These are phyloP conservation scores for Xerocomellus intermedius DNA, from an alignment of 768 basidiomycete genomes.

Conservation along the genomic window DNA sequence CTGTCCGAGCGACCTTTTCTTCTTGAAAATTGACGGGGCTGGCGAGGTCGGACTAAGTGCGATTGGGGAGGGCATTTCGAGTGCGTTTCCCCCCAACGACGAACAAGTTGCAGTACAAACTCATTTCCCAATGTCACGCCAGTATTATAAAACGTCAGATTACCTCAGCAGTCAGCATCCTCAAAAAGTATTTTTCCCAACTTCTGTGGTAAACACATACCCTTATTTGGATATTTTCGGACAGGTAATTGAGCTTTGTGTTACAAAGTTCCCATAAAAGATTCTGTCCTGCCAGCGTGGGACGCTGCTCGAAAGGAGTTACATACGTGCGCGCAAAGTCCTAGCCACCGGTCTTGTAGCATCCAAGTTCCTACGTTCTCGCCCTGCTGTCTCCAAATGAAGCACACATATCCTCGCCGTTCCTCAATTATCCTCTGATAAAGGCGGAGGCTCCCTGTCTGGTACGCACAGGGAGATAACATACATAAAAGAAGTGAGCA, in stretches of 20 bases:
- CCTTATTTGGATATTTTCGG: not conserved
- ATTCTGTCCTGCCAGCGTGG: too few relatives aligned
- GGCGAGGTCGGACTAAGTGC: conserved; percentile 54
- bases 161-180: conserved; percentile 22
- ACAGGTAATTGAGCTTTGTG: not conserved
- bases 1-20: conserved; percentile 44
- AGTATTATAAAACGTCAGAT: conserved; percentile 23
- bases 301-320: too few relatives aligned
- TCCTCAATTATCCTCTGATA: too few relatives aligned
- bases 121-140: conserved; percentile 15
- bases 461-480: too few relatives aligned
- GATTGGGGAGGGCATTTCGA: conserved; percentile 58
- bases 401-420: too few relatives aligned
- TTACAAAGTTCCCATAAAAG: too few relatives aligned
- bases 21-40: conserved; percentile 58
- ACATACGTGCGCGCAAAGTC: too few relatives aligned
- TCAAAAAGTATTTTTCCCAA: not conserved
- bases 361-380: too few relatives aligned
- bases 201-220: not conserved
- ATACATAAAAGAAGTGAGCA: too few relatives aligned
- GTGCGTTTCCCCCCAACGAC: conserved; percentile 6
- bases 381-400: too few relatives aligned
- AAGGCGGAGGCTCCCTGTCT: too few relatives aligned
- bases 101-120: conserved; percentile 10
- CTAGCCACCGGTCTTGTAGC: too few relatives aligned